Evolutionary conservation across 805 yeast species (phyloP).

Genomic region (Wickerhamomyces sydowiorum): DNA sequence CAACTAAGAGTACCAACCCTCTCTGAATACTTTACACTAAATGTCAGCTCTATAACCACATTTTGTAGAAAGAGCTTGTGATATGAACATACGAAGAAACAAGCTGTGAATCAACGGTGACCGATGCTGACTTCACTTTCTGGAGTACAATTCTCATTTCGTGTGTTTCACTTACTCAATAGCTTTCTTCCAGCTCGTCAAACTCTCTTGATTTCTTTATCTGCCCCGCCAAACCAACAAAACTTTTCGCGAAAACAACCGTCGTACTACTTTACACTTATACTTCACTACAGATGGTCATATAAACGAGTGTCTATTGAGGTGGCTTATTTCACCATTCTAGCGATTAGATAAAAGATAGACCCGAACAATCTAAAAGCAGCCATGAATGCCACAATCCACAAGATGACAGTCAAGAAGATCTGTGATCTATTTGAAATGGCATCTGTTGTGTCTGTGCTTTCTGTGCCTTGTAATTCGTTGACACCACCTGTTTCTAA

Average conservation of each 20-base stretch:
- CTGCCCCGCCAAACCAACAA: no score
- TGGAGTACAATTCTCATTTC: constrained; percentile 89
- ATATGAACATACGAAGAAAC: constrained; percentile 51
- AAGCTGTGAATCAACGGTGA: constrained; percentile 65
- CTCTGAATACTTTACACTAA: constrained; percentile 39
- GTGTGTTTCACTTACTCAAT: no score
- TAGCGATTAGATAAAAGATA: constrained; percentile 43
- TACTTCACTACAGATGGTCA: no score
- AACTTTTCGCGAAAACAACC: no score
- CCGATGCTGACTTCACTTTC: constrained; percentile 84
- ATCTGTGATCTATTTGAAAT: constrained; percentile 44
- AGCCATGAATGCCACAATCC: constrained; percentile 93
- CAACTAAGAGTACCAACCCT: constrained; percentile 80
- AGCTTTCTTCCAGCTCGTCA: no score
- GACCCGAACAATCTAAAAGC: constrained; percentile 78
- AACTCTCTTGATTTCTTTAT: no score
- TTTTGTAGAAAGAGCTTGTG: not conserved
- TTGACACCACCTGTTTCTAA: constrained; percentile 77
- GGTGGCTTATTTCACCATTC: constrained; percentile 23
- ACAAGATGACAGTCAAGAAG: constrained; percentile 78
- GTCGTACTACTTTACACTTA: no score
- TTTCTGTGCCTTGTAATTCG: constrained; percentile 24
- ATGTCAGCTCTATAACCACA: not conserved
- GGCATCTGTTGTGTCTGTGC: constrained; percentile 14
- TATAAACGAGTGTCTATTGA: no score